Evolutionary conservation across 169 alveolate genomes (phyloP).

Genomic region (Fabrea salina): DNA sequence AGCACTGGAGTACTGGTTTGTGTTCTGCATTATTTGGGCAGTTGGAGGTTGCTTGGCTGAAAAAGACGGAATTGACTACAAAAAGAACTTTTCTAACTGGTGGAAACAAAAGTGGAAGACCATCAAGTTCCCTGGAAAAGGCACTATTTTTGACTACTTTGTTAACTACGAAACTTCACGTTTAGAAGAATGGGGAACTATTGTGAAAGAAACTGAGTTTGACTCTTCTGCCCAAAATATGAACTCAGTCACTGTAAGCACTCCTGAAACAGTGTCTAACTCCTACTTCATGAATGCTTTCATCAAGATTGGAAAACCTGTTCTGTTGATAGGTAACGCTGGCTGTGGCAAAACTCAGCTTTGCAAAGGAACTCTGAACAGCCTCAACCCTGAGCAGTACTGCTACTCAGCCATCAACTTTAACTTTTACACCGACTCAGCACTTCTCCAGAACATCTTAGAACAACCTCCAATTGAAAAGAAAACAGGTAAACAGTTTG

Average conservation of each 20-base stretch:
- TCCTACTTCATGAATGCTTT: conserved; percentile 74
- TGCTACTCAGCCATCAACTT: conserved; percentile 62
- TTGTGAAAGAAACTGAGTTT: conserved; percentile 46
- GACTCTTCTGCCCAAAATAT: conserved; percentile 76
- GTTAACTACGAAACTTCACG: conserved; percentile 84
- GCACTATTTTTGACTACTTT: conserved; percentile 94
- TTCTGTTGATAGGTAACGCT: conserved; percentile 91
- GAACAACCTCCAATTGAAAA: conserved; percentile 78
- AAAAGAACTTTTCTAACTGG: conserved; percentile 91
- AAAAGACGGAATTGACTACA: conserved; percentile 91
- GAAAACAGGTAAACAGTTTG: conserved; percentile 79
- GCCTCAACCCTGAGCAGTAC: conserved; percentile 52
- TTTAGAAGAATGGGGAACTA: conserved; percentile 82
- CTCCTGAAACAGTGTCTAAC: conserved; percentile 88
- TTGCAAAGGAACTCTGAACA: conserved; percentile 59
- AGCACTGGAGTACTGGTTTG: conserved; percentile 89
- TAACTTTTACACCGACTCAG: conserved; percentile 81
- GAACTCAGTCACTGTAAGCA: conserved; percentile 87
- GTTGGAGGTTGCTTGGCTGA: conserved; percentile 93
- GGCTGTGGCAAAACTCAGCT: conserved; percentile 90
- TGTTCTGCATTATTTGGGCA: conserved; percentile 92
- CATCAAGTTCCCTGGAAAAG: conserved; percentile 93
- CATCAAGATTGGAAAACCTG: conserved; percentile 77
- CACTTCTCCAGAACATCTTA: conserved; percentile 72
- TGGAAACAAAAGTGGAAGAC: conserved; percentile 94